These are phyloP conservation scores for Crassisporium funariophilum DNA, from an alignment of 768 basidiomycete genomes.

Conservation along the genomic window DNA sequence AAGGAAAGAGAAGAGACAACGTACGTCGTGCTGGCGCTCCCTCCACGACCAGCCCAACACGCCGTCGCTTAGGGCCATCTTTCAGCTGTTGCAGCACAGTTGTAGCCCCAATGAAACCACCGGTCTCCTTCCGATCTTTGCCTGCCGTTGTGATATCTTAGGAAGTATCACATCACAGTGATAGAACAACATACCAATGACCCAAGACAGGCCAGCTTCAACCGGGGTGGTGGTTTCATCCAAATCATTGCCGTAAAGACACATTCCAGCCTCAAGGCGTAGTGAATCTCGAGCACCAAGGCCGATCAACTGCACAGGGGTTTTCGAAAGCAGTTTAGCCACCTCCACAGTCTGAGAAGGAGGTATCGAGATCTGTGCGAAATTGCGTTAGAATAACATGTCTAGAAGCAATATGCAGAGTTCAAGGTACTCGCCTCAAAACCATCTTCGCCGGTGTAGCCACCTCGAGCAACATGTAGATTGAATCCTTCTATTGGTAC, in stretches of 20 bases:
- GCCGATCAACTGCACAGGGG: constrained; percentile 81
- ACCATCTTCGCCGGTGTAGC: constrained; percentile 98
- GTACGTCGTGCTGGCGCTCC: constrained; percentile 85
- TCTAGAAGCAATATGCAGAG: background rate
- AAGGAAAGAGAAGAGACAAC: constrained; percentile 26
- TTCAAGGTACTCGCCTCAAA: constrained; percentile 67
- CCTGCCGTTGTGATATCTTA: constrained; percentile 43
- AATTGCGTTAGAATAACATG: background rate
- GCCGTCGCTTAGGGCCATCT: constrained; percentile 72
- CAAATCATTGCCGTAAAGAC: constrained; percentile 92
- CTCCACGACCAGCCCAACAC: constrained; percentile 82
- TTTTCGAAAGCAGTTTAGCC: constrained; percentile 62
- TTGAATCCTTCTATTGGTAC: constrained; percentile 77
- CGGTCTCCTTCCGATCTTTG: constrained; percentile 75
- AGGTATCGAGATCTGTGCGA: constrained; percentile 80
- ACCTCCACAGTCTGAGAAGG: constrained; percentile 74
- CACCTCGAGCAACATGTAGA: constrained; percentile 89
- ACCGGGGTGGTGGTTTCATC: constrained; percentile 86
- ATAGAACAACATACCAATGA: constrained; percentile 67
- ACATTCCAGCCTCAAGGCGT: constrained; percentile 96
- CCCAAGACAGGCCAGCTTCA: constrained; percentile 91
- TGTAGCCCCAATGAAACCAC: constrained; percentile 79
- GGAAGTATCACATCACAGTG: background rate
- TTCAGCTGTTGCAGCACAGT: constrained; percentile 75
- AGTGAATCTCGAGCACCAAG: constrained; percentile 92